Evolutionary conservation across 176 grass and related monocot species (phyloP).

Genomic region (Thinopyrum elongatum): DNA sequence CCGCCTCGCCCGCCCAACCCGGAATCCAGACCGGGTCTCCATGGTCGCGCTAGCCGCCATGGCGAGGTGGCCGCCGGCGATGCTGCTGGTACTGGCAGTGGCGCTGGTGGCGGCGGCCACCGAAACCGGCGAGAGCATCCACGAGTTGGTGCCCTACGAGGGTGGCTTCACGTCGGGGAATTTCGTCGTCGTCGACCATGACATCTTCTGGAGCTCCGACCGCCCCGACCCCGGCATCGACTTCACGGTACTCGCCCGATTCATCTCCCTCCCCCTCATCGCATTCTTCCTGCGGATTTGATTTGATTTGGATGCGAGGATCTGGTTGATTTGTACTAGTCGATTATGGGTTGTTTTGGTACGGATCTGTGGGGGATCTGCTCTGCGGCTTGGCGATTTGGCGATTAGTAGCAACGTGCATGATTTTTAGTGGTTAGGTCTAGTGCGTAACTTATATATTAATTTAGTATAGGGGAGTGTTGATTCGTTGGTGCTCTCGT

Average conservation of each 20-base stretch:
- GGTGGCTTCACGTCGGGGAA: slow-evolving; percentile 81
- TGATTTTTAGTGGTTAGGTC: too few species aligned
- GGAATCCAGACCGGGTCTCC: too few species aligned
- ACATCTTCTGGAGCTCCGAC: too few species aligned
- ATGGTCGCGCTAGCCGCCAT: not conserved
- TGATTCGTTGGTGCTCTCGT: too few species aligned
- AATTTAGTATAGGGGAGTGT: too few species aligned
- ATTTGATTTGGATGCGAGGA: not conserved
- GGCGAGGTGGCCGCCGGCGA: slow-evolving; percentile 24
- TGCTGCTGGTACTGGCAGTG: slow-evolving; percentile 25
- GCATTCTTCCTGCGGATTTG: too few species aligned
- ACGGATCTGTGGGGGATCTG: not conserved
- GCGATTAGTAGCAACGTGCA: not conserved
- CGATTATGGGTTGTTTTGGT: slow-evolving; percentile 6
- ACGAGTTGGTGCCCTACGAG: slow-evolving; percentile 95
- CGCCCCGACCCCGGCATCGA: slow-evolving; percentile 52
- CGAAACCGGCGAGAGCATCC: slow-evolving; percentile 76
- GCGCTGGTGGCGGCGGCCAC: slow-evolving; percentile 41
- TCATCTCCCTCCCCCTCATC: not conserved
- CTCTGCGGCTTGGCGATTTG: not conserved
- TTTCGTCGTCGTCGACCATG: slow-evolving; percentile 67
- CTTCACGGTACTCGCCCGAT: slow-evolving; percentile 29
- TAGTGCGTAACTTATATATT: too few species aligned
- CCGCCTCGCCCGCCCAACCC: too few species aligned
- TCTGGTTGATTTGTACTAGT: not conserved